Percentiles rank a stretch among this genome's conserved stretches.
Evolutionary conservation across 768 basidiomycete genomes (phyloP).

Genomic region (Auricularia sp.): DNA sequence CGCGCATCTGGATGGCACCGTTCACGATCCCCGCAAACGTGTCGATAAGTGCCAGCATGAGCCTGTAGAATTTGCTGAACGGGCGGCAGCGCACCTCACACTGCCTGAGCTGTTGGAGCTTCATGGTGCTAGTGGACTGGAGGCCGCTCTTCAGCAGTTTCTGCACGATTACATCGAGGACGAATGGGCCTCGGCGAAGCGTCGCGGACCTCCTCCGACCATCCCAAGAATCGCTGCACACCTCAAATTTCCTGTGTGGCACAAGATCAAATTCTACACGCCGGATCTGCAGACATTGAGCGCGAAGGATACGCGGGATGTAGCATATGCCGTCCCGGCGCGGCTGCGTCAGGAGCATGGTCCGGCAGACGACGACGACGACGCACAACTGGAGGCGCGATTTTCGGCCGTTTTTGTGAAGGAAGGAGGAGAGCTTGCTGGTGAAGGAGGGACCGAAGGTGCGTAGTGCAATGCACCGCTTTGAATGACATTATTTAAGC

Average conservation of each 20-base stretch:
- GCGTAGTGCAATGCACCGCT: background rate
- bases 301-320: background rate
- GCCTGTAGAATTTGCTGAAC: background rate
- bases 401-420: background rate
- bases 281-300: background rate
- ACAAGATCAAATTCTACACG: background rate
- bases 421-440: background rate
- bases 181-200: background rate
- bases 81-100: background rate
- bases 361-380: background rate
- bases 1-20: background rate
- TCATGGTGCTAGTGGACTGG: background rate
- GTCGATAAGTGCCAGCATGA: background rate
- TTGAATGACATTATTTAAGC: too few species aligned
- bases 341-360: background rate
- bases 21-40: background rate
- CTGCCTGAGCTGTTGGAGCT: background rate
- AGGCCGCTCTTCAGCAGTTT: background rate
- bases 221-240: too few species aligned
- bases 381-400: background rate
- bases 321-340: background rate
- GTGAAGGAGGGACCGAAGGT: background rate
- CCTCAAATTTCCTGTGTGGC: background rate
- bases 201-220: background rate
- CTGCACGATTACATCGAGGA: background rate